A percentile compares a stretch with the other conserved stretches of the same genome.
Conservation (phyloP, 345 rosid species). For the Corymbia maculata region DNA sequence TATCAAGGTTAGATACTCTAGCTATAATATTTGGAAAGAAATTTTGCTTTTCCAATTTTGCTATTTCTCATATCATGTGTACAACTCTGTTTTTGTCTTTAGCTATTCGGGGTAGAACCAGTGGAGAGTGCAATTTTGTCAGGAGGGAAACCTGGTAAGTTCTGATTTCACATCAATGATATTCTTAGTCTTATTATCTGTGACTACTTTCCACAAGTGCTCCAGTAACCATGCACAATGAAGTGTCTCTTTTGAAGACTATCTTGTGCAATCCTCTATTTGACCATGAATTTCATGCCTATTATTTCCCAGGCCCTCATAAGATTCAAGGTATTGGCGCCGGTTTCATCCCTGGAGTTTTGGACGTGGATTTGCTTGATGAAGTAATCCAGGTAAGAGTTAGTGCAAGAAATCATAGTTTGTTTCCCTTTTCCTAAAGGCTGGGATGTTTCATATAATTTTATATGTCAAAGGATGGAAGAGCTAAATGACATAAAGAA, state of each 20-base stretch:
- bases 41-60: neutral
- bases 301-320: constrained; percentile 31
- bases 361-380: constrained; percentile 34
- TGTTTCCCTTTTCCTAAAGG: neutral
- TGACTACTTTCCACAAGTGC: neutral
- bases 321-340: constrained; percentile 68
- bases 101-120: constrained; percentile 54
- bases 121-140: constrained; percentile 42
- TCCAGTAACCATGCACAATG: neutral
- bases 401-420: neutral
- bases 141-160: constrained; percentile 51
- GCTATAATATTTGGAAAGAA: neutral
- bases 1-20: constrained; percentile 33
- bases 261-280: neutral
- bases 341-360: constrained; percentile 45
- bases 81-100: neutral
- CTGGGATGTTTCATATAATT: neutral
- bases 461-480: neutral
- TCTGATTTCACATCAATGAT: neutral
- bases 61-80: neutral
- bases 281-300: neutral
- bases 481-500: neutral
- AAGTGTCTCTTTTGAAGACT: neutral
- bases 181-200: neutral
- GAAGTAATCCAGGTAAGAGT: constrained; percentile 35